Base-by-base conservation (phyloP, 2,329 filamentous ascomycete genomes). In the Eutypa lata region DNA sequence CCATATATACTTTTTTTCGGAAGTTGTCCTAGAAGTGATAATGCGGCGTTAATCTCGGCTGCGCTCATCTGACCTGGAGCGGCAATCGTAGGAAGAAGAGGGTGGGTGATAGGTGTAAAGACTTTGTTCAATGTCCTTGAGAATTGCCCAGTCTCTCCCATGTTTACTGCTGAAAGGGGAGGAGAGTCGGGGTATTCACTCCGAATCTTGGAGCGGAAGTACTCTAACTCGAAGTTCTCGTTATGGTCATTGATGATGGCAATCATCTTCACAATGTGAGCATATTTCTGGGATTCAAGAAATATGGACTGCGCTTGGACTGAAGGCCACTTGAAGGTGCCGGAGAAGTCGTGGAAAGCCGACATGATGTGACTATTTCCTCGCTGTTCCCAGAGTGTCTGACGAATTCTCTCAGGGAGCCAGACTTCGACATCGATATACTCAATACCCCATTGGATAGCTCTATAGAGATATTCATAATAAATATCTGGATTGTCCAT, bases 241-340 rank as follows among this genome's bases (percentile, higher is more conserved):
- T 91, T 90, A 66, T 89, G 86, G 40, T 88, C 87, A 65, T 85
- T 87, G 65, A 91, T 89, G 65, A 92, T 87, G 31, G 88, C 86
- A 63, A 94, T 94, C 89, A 95, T 94, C 75, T 94, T 95, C 65
- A 95, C 86, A 53, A 95, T 90, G 68, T 95, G 90, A 46, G 88
- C 88, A 60, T 91, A 91, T 53, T 83, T 82, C 46, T 82, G 82
- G 8, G 88, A 90, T 59, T 86, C 81, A 54, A 83, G 76, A 61
- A 92, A 95, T 3, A 93, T 79, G 11, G 81, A 75, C 63, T 89
- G 83, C 1, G 90, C 90, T 59, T 88, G 81, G 7, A 81, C 72
- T 0, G 89, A 90, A 1, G 88, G 87, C 90, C 90, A 95, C 63
- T 87, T 89, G 77, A 93, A 93, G 1, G 78, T 86, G 2, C 90